Evolutionary conservation across 129 eudicot genomes (phyloP), one percentile per base, ranked within the genome.

Genomic region (Tagetes patula): DNA sequence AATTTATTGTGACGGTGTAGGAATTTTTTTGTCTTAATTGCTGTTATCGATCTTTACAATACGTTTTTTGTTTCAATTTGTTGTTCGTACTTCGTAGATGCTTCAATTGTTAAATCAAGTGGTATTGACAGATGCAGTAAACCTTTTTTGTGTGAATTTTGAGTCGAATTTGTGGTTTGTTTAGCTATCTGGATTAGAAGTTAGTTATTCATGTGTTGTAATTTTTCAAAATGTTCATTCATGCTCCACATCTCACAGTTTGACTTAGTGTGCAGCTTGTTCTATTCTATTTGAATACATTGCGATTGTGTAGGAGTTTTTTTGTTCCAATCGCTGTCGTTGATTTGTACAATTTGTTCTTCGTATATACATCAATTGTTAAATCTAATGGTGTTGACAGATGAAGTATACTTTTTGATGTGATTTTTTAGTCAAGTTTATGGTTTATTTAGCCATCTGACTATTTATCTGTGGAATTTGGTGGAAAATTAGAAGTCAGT

Each of bases 31-130:
- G 2, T 12, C 41, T 59, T 55, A 33, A 45, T 37, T 37, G 64
- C 64, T 77, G 7, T 69, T 68, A 8, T 64, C 58, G 71, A 70
- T 70, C 82, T 71, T 47, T 40, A 41, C 37, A 49, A 45, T 32
- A 66, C 74, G 47, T 68, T 56, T 31, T 65, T 53, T 31, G 27
- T 20, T 20, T 20, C 72, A 42, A 12, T 6, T 1, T 43, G 65
- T 43, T 67, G 27, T 20, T 20, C 27, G 27, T 20, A 20, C 0
- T 65, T 52, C 41, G 40, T 50, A 20, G 64, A 67, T 37, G 39
- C 50, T 67, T 67, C 38, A 33, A 2, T 56, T 65, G 3, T 39
- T 32, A 30, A 41, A 11, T 37, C 30, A 33, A 27, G 12, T 0
- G 0, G 27, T 3, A n/a, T 67, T 14, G 1, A 52, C 38, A 67